Percentiles rank a stretch among this genome's conserved stretches.
phyloP scores from a whole-genome alignment of 208 protist species.

The Acanthamoeba lenticulata region DNA sequence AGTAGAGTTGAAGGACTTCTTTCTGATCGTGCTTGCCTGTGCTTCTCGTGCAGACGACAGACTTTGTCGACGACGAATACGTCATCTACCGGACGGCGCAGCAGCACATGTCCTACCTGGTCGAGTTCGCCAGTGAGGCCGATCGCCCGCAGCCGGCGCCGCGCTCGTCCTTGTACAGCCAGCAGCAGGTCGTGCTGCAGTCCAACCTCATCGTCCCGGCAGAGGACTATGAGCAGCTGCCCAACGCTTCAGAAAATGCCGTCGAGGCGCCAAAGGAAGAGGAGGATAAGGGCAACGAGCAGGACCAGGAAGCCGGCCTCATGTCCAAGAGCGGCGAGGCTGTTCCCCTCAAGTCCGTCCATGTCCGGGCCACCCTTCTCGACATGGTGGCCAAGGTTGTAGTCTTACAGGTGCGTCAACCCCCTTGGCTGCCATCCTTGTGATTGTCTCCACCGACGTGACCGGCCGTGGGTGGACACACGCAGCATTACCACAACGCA shows the following conservation, averaged over 20 bases:
- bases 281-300: not conserved
- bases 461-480: too few relatives aligned
- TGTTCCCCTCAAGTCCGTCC: conserved; percentile 69
- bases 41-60: not conserved
- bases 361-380: conserved; percentile 71
- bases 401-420: not conserved
- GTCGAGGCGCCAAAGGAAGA: not conserved
- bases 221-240: not conserved
- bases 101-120: conserved; percentile 77
- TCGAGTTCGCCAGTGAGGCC: conserved; percentile 61
- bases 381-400: conserved; percentile 77
- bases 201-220: not conserved
- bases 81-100: conserved; percentile 79
- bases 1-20: too few relatives aligned
- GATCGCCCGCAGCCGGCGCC: not conserved
- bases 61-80: conserved; percentile 82
- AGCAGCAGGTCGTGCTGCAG: not conserved
- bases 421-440: too few relatives aligned
- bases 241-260: not conserved
- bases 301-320: not conserved
- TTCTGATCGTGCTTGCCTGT: not conserved
- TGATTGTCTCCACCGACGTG: too few relatives aligned
- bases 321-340: not conserved
- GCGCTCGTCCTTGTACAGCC: not conserved
- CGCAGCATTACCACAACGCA: conserved; percentile 76